phyloP scores from a whole-genome alignment of 2,329 filamentous ascomycete genomes.

The Paecilomyces niveus region DNA sequence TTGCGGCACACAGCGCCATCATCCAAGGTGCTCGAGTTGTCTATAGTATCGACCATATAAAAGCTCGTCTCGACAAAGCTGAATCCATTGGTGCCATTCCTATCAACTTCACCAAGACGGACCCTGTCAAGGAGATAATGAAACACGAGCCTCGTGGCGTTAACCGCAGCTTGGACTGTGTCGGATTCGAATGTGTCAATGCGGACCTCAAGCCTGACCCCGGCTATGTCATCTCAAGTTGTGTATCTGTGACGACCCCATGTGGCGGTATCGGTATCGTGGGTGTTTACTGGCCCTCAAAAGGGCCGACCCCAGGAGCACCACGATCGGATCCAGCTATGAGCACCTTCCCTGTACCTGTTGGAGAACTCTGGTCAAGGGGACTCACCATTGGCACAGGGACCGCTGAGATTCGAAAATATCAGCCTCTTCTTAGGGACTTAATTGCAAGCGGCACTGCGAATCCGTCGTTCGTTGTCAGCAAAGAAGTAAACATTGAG shows the following conservation, averaged over 20 bases:
- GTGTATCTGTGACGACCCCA: neutral
- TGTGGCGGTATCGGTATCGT: neutral
- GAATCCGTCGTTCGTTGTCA: constrained; percentile 1
- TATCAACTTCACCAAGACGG: constrained; percentile 53
- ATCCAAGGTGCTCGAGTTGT: constrained; percentile 56
- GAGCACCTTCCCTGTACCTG: neutral
- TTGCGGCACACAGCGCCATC: constrained; percentile 58
- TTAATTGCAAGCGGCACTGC: neutral
- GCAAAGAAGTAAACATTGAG: neutral
- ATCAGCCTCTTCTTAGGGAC: neutral
- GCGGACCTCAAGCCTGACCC: neutral
- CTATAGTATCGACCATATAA: constrained; percentile 57
- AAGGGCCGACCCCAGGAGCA: neutral
- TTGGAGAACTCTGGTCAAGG: neutral
- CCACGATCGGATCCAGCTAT: neutral
- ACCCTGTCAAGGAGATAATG: constrained; percentile 3
- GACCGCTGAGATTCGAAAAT: neutral
- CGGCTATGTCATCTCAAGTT: neutral
- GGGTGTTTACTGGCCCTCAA: neutral
- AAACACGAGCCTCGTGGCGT: neutral
- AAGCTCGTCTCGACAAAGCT: constrained; percentile 52
- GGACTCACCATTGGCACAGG: neutral
- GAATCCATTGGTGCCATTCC: constrained; percentile 56
- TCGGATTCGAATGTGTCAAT: neutral
- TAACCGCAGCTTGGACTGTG: neutral